These are phyloP conservation scores for Evansstolkia leycettana DNA, from an alignment of 495 filamentous ascomycete species.

Conservation along the genomic window DNA sequence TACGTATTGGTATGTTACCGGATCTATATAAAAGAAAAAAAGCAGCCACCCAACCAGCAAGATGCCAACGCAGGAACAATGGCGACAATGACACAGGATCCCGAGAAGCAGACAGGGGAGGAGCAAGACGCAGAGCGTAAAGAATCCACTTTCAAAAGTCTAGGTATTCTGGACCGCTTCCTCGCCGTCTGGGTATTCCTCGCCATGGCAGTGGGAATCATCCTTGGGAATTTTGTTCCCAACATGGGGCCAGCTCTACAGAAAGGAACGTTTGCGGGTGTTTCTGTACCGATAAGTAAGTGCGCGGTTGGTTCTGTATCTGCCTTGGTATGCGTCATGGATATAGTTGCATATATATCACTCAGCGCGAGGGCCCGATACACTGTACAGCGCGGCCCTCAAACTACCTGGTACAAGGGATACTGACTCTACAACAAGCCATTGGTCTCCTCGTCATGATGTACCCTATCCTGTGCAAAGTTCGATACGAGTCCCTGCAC, in stretches of 20 bases:
- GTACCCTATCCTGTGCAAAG: constrained; percentile 81
- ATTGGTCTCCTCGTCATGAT: constrained; percentile 71
- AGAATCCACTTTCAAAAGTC: constrained; percentile 33
- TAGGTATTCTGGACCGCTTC: constrained; percentile 63
- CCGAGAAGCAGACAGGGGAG: background rate
- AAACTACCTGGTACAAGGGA: background rate
- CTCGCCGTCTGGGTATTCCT: constrained; percentile 80
- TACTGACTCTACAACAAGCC: constrained; percentile 37
- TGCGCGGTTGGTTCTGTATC: background rate
- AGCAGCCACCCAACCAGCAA: too few species aligned
- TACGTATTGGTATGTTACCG: too few species aligned
- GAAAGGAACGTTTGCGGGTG: constrained; percentile 58
- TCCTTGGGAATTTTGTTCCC: constrained; percentile 70
- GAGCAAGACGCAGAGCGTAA: background rate
- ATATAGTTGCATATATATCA: too few species aligned
- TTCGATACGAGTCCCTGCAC: constrained; percentile 60
- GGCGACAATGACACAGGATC: background rate
- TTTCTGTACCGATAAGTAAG: constrained; percentile 70
- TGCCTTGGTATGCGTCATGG: too few species aligned
- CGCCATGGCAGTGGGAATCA: constrained; percentile 70
- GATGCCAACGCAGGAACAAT: too few species aligned
- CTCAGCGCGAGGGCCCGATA: too few species aligned
- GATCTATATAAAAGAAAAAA: too few species aligned
- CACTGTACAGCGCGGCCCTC: background rate
- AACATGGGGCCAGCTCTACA: constrained; percentile 51